Evolutionary conservation across 768 basidiomycete genomes (phyloP).

Genomic region (Termitomyces sp.): DNA sequence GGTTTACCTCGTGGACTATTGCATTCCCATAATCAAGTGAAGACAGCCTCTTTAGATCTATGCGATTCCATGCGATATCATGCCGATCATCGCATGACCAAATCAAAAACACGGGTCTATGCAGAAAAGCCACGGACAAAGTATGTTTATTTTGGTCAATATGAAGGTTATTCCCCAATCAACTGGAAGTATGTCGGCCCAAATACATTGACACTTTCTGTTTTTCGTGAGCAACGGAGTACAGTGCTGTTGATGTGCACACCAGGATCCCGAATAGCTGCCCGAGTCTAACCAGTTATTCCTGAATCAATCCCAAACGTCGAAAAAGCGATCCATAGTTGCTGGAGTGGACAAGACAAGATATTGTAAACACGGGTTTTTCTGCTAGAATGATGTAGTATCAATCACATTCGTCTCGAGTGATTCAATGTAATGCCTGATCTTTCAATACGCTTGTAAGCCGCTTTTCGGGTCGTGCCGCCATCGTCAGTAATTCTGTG

Average conservation of each 20-base stretch:
- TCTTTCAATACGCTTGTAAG: neutral
- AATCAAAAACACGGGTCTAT: neutral
- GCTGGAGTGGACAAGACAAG: too few species aligned
- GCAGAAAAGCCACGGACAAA: neutral
- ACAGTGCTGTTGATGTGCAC: too few species aligned
- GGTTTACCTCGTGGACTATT: neutral
- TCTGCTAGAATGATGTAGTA: neutral
- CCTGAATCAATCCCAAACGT: too few species aligned
- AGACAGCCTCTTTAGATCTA: neutral
- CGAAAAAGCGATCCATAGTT: too few species aligned
- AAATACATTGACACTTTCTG: constrained; percentile 9
- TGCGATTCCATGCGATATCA: neutral
- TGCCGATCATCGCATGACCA: neutral
- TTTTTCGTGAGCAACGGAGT: neutral
- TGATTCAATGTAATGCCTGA: neutral
- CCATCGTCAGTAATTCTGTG: neutral
- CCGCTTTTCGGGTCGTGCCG: neutral
- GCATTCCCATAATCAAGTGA: neutral
- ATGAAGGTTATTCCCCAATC: constrained; percentile 7
- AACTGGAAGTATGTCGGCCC: constrained; percentile 12
- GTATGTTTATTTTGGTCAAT: neutral
- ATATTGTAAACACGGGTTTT: too few species aligned
- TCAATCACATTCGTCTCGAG: neutral
- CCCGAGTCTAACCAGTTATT: too few species aligned
- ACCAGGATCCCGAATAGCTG: too few species aligned